Evolutionary conservation across 2,329 filamentous ascomycete species (phyloP).

Genomic region (Penicillium corylophilum): DNA sequence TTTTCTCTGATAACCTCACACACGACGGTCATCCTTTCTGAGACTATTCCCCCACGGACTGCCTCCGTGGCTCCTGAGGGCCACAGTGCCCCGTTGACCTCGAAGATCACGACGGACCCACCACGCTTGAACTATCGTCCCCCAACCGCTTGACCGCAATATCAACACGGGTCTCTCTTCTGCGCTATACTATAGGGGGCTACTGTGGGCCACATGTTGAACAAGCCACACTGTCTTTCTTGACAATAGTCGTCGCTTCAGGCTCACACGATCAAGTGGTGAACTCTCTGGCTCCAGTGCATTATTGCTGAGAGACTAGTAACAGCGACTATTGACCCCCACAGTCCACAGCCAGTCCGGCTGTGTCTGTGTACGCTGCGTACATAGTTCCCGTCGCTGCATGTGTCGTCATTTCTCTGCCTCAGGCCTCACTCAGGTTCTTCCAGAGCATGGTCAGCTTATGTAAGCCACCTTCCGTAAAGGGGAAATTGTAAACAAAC

Average conservation of each 20-base stretch:
- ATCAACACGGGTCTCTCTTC: constrained; percentile 7
- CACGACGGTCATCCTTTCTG: not conserved
- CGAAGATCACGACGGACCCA: constrained; percentile 18
- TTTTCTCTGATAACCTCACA: not conserved
- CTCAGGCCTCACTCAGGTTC: constrained; percentile 6
- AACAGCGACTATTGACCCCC: not conserved
- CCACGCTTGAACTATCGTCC: constrained; percentile 13
- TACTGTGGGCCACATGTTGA: not conserved
- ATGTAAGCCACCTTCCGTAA: constrained; percentile 14
- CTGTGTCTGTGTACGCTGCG: too few species aligned
- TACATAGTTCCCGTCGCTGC: not conserved
- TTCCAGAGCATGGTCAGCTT: not conserved
- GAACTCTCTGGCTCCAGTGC: not conserved
- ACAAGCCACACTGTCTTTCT: not conserved
- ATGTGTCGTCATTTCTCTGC: constrained; percentile 3
- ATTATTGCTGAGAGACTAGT: not conserved
- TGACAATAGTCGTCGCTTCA: not conserved
- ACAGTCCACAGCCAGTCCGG: not conserved
- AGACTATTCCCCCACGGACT: not conserved
- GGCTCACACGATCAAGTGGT: not conserved
- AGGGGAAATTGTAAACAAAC: constrained; percentile 36
- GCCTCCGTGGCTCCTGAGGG: not conserved
- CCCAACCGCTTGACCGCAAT: constrained; percentile 28
- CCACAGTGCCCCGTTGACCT: constrained; percentile 1
- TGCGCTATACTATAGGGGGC: constrained; percentile 1